Evolutionary conservation across 768 basidiomycete species (phyloP), one percentile per base, ranked within the genome.

Genomic region (Lepiota brunneoincarnata): DNA sequence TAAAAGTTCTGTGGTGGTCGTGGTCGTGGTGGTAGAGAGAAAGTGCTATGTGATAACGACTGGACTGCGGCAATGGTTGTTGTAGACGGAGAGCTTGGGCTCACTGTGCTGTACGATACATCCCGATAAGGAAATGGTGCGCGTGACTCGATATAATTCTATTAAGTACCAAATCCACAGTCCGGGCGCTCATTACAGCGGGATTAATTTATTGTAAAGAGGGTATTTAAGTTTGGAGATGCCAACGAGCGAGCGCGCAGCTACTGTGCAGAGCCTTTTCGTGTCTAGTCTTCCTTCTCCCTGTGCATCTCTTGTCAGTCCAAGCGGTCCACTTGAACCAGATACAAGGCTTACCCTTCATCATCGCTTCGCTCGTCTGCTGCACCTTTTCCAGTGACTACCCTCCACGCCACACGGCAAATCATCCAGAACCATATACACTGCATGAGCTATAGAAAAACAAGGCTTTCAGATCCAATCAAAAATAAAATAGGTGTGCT

Each of bases 351-450:
- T 54, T 21, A 58, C 57, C 50, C 51, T 12, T 57, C 56, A 35
- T 91, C 89, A 57, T 97, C 95, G 63, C 91, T 94, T 57, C 95
- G 80, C 18, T 76, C 78, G 59, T 98, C 96, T 26, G 91, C 83
- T 2, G 93, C 94, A 7, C 84, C 87, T 37, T 78, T 72, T 0
- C 89, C 91, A 9, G 72, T 71, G 31, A 95, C 61, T 3, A 95
- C 94, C 23, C 84, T 76, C 70, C 81, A 91, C n/a, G 91, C 91
- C 20, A 97, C 79, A 24, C 84, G 80, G 59, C 83, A 83, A 58
- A 96, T 94, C 84, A 90, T 86, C 61, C 75, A 74, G 68, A 93
- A 92, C 96, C 96, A 98, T 24, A 91, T 67, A 12, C 82, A 68
- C 67, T 93, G 90, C 15, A 93, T 60, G n/a, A 83, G 63, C 89